Base-by-base conservation (phyloP, 805 yeast species). In the Saturnispora mendoncae region DNA sequence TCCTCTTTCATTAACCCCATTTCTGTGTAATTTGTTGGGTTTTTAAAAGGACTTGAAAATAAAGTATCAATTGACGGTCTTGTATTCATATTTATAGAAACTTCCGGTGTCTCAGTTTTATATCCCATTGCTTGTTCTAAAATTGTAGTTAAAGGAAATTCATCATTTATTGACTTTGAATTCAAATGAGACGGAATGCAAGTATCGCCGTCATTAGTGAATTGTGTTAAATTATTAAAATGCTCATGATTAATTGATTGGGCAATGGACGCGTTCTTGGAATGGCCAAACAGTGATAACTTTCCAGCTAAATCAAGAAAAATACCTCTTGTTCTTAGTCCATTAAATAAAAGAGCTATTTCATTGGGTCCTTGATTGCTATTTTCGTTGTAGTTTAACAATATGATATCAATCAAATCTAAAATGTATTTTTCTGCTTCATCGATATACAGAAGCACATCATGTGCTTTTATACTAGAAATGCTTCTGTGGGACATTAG, bases 371-470 rank as follows among this genome's bases (percentile, higher is more conserved):
- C 15, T n/a, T 26, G 19, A 13, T 15, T 12, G 8, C 29, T 5
- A 14, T 27, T 26, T 6, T 39, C 23, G 28, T 13, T 26, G 21
- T 33, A n/a, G 6, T 32, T 20, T 5, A 24, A 15, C 17, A 39
- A 20, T 9, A 33, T 15, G 20, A 39, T 17, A 20, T 33, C 42
- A 19, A 39, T 27, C 23, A 39, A 20, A 33, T 39, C 42, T 19
- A 39, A 23, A 21, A 39, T 21, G 26, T 39, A 33, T 20, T 39
- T 33, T 15, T 39, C 42, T 7, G 38, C 42, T 20, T 39, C 42
- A 27, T 39, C 42, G 13, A 39, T 39, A 18, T 39, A 39, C 6
- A 9, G 25, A n/a, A 39, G 36, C 23, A 39, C 23, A 26, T 39
- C 42, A 4, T 33, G n/a, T 14, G 42, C 42, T 21, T 33, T 27